Conservation (phyloP, 2,329 filamentous ascomycete genomes). For the Coleophoma crateriformis region DNA sequence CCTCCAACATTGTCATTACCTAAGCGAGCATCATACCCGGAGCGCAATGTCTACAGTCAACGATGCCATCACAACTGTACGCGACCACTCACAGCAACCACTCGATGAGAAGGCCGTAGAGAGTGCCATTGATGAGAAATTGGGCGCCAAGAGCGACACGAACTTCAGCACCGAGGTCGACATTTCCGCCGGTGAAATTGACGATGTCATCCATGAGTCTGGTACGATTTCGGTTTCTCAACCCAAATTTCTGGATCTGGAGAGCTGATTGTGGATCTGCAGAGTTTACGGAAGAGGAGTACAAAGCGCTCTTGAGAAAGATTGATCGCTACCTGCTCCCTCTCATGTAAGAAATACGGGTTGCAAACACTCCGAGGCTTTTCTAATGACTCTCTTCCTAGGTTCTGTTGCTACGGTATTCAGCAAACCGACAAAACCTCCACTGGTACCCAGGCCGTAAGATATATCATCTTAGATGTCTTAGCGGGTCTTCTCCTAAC, state of each 20-base stretch:
- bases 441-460: conserved; percentile 37
- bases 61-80: too few species aligned
- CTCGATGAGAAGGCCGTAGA: too few species aligned
- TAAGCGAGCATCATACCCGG: too few species aligned
- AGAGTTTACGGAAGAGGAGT: conserved; percentile 31
- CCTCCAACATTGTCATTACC: too few species aligned
- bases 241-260: background rate
- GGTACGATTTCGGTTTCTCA: background rate
- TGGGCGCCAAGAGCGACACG: too few species aligned
- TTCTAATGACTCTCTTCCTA: conserved; percentile 3
- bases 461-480: too few species aligned
- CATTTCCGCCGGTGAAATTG: conserved; percentile 3
- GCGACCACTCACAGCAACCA: too few species aligned
- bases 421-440: conserved; percentile 44
- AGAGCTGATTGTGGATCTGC: background rate
- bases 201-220: conserved; percentile 7
- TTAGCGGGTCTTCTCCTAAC: too few species aligned
- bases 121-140: too few species aligned
- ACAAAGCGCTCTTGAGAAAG: conserved; percentile 32
- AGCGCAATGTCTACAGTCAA: too few species aligned
- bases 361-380: background rate
- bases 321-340: conserved; percentile 40
- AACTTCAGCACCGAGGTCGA: conserved; percentile 1
- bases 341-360: conserved; percentile 34
- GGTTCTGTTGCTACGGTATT: conserved; percentile 36